A percentile compares a stretch with the other conserved stretches of the same genome.
Evolutionary conservation across 805 yeast species (phyloP).

Genomic region (Torulaspora delbrueckii): DNA sequence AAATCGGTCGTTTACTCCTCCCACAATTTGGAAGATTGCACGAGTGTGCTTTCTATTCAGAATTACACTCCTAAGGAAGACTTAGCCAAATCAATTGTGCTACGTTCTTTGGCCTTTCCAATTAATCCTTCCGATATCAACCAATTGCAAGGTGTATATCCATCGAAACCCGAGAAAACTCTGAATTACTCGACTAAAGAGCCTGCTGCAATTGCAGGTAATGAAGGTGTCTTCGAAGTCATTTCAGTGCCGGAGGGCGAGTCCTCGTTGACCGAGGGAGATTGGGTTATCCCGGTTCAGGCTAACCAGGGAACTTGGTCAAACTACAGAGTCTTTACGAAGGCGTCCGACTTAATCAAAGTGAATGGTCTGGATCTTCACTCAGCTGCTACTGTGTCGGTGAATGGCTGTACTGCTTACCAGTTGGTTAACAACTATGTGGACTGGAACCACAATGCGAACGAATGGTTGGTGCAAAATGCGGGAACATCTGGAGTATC

Average conservation of each 20-base stretch:
- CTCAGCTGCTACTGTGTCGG: constrained; percentile 84
- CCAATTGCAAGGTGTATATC: constrained; percentile 82
- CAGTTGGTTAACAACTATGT: constrained; percentile 72
- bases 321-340: constrained; percentile 62
- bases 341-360: constrained; percentile 49
- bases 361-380: constrained; percentile 47
- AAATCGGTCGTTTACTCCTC: constrained; percentile 32
- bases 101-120: constrained; percentile 73
- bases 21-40: constrained; percentile 30
- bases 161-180: constrained; percentile 59
- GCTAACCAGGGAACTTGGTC: constrained; percentile 91
- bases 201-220: constrained; percentile 84
- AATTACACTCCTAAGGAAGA: constrained; percentile 29
- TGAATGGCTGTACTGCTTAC: constrained; percentile 90
- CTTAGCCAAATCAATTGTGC: constrained; percentile 38
- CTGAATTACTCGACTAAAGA: constrained; percentile 51
- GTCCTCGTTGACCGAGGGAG: constrained; percentile 53
- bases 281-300: constrained; percentile 77
- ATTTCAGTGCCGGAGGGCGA: constrained; percentile 58
- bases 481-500: constrained; percentile 97
- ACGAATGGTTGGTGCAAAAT: constrained; percentile 90
- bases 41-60: constrained; percentile 28
- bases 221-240: constrained; percentile 89
- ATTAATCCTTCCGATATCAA: constrained; percentile 87
- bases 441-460: constrained; percentile 27